These are phyloP conservation scores for Suillus luteus DNA, from an alignment of 768 basidiomycete species.

Conservation along the genomic window DNA sequence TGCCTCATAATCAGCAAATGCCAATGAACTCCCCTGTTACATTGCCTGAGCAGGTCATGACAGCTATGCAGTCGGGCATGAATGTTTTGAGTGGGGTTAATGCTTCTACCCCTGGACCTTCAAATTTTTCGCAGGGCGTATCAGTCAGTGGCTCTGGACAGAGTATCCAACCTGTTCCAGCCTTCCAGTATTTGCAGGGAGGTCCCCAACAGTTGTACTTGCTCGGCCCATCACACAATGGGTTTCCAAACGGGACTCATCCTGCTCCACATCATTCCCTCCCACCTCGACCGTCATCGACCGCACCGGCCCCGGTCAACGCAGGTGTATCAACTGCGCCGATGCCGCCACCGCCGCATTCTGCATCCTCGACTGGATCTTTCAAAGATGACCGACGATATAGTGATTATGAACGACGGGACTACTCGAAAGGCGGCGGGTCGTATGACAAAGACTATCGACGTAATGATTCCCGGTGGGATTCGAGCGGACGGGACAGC, in stretches of 20 bases:
- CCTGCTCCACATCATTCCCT: neutral
- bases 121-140: neutral
- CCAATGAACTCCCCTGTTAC: neutral
- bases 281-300: neutral
- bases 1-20: conserved; percentile 16
- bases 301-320: neutral
- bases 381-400: conserved; percentile 22
- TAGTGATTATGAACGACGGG: conserved; percentile 11
- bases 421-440: conserved; percentile 8
- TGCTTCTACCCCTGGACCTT: neutral
- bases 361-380: conserved; percentile 20
- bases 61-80: neutral
- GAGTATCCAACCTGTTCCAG: neutral
- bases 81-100: neutral
- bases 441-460: conserved; percentile 20
- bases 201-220: neutral
- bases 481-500: conserved; percentile 15
- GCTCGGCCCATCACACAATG: neutral
- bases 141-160: neutral
- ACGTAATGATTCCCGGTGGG: conserved; percentile 23
- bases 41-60: neutral
- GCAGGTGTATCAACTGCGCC: conserved; percentile 15
- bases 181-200: neutral
- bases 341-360: conserved; percentile 18
- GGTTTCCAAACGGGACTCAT: neutral